Evolutionary conservation across 441 rosid genomes (phyloP), one percentile per base, ranked within the genome.

Genomic region (Erodium moschatum): DNA sequence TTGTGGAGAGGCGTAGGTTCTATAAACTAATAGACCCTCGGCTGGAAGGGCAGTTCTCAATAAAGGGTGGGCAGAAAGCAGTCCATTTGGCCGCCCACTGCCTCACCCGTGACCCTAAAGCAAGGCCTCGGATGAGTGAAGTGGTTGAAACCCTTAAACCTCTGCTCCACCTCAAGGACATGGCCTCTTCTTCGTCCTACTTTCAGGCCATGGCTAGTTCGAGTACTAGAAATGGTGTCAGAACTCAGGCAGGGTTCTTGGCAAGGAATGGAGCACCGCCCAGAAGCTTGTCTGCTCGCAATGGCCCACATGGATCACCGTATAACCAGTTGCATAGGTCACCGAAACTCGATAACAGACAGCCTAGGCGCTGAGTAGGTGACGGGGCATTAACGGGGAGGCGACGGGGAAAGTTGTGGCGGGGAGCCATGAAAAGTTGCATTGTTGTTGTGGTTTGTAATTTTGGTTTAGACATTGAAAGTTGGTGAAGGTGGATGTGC

Each of bases 71-170:
- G 19, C 80, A 81, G 69, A 82, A 73, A 71, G 73, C 83, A 4
- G 68, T 79, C 54, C 81, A 81, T 16, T 72, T 84, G 77, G 86
- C 79, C 66, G 69, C 70, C 8, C 74, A 42, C 40, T 82, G 86
- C 72, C 83, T 84, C 27, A 15, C 40, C 64, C 68, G 70, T n/a
- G 76, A 81, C 11, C 77, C 75, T 0, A 79, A 79, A 68, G 60
- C 81, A 38, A 66, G 87, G 73, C 87, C 87, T 70, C 64, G 77
- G 13, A 81, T 81, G 84, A 80, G 85, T 58, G 85, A 81, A 66
- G 77, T 81, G n/a, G 81, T 79, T 46, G 73, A 79, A 40, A 31
- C 58, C 21, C 72, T 79, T 6, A 60, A 67, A 35, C 76, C 80
- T 52, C 62, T 76, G 62, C 78, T 70, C 21, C 8, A 69, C 42